phyloP scores from a whole-genome alignment of 345 rosid genomes.

The Brassica cretica region DNA sequence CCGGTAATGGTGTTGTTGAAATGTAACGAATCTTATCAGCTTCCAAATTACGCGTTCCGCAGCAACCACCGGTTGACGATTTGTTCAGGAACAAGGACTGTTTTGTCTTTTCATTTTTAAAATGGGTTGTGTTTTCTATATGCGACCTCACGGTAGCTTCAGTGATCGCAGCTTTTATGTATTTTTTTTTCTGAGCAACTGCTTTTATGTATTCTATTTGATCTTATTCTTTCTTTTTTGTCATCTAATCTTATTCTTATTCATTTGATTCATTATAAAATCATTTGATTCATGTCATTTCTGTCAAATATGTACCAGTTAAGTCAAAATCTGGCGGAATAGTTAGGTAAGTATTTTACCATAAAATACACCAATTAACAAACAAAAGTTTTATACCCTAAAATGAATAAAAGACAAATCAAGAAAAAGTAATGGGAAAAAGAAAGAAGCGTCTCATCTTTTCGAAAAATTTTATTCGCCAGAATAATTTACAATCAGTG shows the following conservation, averaged over 20 bases:
- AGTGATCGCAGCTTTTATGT: background rate
- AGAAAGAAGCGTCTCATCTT: conserved; percentile 5
- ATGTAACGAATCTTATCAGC: conserved; percentile 42
- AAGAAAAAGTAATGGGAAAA: background rate
- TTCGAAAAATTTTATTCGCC: conserved; percentile 4
- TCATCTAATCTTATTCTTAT: background rate
- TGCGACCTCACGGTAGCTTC: background rate
- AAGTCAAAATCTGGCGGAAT: conserved; percentile 14
- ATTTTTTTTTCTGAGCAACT: no score
- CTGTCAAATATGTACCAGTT: background rate
- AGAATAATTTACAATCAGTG: background rate
- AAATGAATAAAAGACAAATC: background rate
- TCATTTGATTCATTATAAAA: background rate
- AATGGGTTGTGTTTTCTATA: background rate
- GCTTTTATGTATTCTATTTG: background rate
- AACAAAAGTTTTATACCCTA: background rate
- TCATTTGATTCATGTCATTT: background rate
- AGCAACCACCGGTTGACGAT: conserved; percentile 29
- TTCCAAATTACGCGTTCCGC: conserved; percentile 33
- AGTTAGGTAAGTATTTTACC: conserved; percentile 14
- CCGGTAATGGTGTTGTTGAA: conserved; percentile 36
- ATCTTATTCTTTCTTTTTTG: background rate
- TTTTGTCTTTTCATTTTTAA: conserved; percentile 12
- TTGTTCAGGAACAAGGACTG: conserved; percentile 5
- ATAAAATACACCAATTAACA: background rate